phyloP scores from a whole-genome alignment of 2,329 filamentous ascomycete species.

The Penicillium carneum region DNA sequence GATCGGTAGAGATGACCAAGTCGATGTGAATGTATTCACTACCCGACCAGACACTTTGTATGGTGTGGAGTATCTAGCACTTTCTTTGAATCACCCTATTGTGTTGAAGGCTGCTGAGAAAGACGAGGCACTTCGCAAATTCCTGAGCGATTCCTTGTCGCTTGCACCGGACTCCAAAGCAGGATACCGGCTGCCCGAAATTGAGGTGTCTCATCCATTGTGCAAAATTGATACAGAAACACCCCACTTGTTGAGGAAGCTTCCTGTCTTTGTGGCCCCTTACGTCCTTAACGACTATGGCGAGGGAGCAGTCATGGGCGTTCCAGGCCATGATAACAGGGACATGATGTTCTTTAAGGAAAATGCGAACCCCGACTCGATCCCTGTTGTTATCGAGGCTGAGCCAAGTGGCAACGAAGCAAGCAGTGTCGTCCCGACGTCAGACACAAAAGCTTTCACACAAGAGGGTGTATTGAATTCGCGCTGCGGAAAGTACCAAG shows the following conservation, averaged over 20 bases:
- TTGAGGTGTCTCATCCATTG: constrained; percentile 72
- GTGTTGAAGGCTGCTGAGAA: constrained; percentile 67
- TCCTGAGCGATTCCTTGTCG: constrained; percentile 65
- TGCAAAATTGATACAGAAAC: constrained; percentile 61
- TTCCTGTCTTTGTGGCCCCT: constrained; percentile 81
- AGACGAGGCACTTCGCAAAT: constrained; percentile 69
- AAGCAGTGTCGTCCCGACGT: constrained; percentile 38
- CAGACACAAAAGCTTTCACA: constrained; percentile 64
- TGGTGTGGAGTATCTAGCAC: constrained; percentile 82
- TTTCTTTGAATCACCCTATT: constrained; percentile 75
- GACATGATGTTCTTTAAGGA: constrained; percentile 82
- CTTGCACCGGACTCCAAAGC: constrained; percentile 64
- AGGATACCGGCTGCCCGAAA: constrained; percentile 70
- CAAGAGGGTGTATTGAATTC: constrained; percentile 72
- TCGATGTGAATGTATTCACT: constrained; percentile 76
- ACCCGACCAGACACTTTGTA: constrained; percentile 87
- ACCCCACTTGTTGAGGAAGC: constrained; percentile 46
- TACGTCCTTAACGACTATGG: constrained; percentile 88
- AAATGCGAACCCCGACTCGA: constrained; percentile 67
- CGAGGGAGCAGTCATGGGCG: constrained; percentile 89
- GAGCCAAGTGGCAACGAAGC: constrained; percentile 44
- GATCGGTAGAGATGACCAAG: constrained; percentile 41
- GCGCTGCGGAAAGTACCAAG: constrained; percentile 69
- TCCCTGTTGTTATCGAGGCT: constrained; percentile 67
- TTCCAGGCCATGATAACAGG: constrained; percentile 81